Percentiles rank a stretch among this genome's conserved stretches.
phyloP scores from a whole-genome alignment of 2,329 filamentous ascomycete species.

The Cladophialophora immunda region DNA sequence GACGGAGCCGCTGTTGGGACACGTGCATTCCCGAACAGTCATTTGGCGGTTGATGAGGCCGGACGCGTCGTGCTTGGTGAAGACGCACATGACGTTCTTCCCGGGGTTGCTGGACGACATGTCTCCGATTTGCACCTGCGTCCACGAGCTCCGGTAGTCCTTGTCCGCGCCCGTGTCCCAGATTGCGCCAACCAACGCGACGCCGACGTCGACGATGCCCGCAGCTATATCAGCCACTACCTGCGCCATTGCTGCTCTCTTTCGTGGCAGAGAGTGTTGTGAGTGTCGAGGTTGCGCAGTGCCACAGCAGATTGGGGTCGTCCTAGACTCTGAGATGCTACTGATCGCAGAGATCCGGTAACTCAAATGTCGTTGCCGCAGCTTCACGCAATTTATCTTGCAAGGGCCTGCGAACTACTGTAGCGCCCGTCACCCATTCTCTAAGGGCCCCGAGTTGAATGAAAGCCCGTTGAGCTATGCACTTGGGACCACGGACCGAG shows the following conservation, averaged over 20 bases:
- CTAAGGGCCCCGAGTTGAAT: neutral
- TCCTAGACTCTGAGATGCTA: neutral
- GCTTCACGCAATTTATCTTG: neutral
- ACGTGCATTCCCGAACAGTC: constrained; percentile 8
- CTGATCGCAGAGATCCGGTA: neutral
- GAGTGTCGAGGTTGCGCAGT: neutral
- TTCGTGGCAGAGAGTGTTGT: neutral
- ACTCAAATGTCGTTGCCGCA: neutral
- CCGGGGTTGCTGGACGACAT: constrained; percentile 16
- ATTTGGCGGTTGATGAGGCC: constrained; percentile 8
- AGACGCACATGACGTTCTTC: constrained; percentile 26
- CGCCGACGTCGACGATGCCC: neutral
- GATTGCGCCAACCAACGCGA: neutral
- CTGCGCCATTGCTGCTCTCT: neutral
- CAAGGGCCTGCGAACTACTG: too few species aligned
- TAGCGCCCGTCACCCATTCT: too few species aligned
- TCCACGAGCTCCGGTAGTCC: constrained; percentile 20
- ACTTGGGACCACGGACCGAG: neutral
- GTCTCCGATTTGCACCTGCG: constrained; percentile 13
- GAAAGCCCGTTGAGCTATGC: neutral
- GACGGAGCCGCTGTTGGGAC: constrained; percentile 9
- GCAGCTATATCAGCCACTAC: neutral
- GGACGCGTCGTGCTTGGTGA: constrained; percentile 21
- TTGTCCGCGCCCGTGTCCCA: constrained; percentile 15
- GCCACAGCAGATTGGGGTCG: neutral